phyloP scores from a whole-genome alignment of 2,329 filamentous ascomycete species.

The Diaporthe longicolla region DNA sequence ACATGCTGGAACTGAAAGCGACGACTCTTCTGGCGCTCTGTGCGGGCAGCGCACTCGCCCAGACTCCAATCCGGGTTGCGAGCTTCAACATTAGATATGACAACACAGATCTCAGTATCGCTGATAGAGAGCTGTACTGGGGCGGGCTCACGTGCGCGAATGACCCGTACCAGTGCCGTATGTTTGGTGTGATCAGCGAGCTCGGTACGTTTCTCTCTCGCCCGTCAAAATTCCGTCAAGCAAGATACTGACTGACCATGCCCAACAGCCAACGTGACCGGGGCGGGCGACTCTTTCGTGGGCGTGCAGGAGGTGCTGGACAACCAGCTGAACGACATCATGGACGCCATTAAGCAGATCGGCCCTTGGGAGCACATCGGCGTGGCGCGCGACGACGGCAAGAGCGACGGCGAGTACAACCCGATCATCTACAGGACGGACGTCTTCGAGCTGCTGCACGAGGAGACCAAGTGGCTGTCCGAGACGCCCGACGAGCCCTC shows the following conservation, averaged over 20 bases:
- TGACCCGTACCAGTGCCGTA: not conserved
- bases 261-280: not conserved
- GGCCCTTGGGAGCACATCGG: slow-evolving; percentile 68
- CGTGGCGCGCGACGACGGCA: slow-evolving; percentile 71
- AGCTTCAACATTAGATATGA: slow-evolving; percentile 9
- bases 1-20: not conserved
- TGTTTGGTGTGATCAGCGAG: not conserved
- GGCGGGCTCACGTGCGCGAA: not conserved
- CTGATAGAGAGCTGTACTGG: not conserved
- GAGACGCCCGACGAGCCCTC: slow-evolving; percentile 69
- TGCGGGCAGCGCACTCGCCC: not conserved
- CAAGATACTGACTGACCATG: not conserved
- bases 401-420: slow-evolving; percentile 74
- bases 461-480: slow-evolving; percentile 73
- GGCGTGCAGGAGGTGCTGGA: slow-evolving; percentile 66
- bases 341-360: slow-evolving; percentile 51
- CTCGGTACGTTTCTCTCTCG: not conserved
- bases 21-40: not conserved
- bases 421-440: slow-evolving; percentile 74
- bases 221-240: not conserved
- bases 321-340: slow-evolving; percentile 62
- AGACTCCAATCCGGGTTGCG: not conserved
- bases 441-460: slow-evolving; percentile 65
- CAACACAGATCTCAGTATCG: not conserved
- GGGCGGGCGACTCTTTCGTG: not conserved